Evolutionary conservation across 352 stramenopile species (phyloP).

Genomic region (Phytophthora fragariae): DNA sequence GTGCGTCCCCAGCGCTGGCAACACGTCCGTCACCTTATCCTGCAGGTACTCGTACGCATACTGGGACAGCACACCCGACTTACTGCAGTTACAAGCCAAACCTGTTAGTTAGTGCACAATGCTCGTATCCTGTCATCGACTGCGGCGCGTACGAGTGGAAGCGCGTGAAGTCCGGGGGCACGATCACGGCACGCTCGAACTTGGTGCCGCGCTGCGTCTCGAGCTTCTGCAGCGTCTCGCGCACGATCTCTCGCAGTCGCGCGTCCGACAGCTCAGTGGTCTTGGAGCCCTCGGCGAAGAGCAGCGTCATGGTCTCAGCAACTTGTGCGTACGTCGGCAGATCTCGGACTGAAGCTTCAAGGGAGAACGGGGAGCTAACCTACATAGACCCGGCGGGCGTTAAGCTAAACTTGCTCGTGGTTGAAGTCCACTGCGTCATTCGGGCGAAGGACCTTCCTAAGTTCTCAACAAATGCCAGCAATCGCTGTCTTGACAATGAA

Average conservation of each 20-base stretch:
- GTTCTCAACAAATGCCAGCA: too few species aligned
- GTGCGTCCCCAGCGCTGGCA: conserved; percentile 96
- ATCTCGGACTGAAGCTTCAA: conserved; percentile 27
- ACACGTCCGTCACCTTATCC: conserved; percentile 85
- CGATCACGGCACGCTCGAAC: conserved; percentile 84
- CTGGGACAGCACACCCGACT: conserved; percentile 93
- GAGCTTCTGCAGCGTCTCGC: conserved; percentile 67
- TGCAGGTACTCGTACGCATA: conserved; percentile 95
- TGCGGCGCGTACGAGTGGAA: conserved; percentile 90
- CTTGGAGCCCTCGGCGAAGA: conserved; percentile 80
- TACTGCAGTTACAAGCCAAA: conserved; percentile 46
- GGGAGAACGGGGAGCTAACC: neutral
- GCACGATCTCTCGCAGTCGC: conserved; percentile 70
- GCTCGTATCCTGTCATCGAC: neutral
- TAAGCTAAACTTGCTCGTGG: conserved; percentile 21
- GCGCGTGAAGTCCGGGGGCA: conserved; percentile 97
- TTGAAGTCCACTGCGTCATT: conserved; percentile 18
- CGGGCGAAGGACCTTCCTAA: too few species aligned
- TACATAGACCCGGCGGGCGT: conserved; percentile 18
- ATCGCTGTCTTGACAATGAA: too few species aligned
- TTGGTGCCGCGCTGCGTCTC: conserved; percentile 58
- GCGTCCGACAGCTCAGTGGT: conserved; percentile 67
- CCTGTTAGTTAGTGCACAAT: neutral
- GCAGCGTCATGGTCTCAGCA: conserved; percentile 61
- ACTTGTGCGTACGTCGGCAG: conserved; percentile 4